Base-by-base conservation (phyloP, 2,329 filamentous ascomycete species). In the Monilinia vaccinii-corymbosi region DNA sequence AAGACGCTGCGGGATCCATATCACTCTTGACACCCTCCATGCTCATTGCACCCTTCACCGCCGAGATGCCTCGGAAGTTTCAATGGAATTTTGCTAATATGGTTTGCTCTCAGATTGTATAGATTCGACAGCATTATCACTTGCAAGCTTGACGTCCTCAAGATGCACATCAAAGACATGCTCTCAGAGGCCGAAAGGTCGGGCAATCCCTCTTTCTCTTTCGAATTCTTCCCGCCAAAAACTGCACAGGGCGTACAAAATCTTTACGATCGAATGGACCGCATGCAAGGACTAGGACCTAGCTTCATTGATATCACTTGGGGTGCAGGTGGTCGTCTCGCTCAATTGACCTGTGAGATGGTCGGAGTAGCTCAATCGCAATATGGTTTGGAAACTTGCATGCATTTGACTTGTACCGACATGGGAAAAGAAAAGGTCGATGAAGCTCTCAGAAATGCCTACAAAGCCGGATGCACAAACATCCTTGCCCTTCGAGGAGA, bases 201-300 rank as follows among this genome's bases (percentile, higher is more conserved):
- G 71, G 85, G 86, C 73, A 83, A 88, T 70, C 88, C 92, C 61
- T 94, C 91, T 72, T 97, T 97, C 80, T 99, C 94, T 62, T 99
- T 99, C 79, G 94, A 99, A 75, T 99, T 96, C 81, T 99, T 99
- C 77, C 94, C 94, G 56, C 94, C 94, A 44, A 99, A 99, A 79
- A 99, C 94, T 9, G 88, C 90, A 13, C 90, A 94, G 77, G 94
- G 94, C 81, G 93, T 99, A 14, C 94, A 99, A 78, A 99, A 99
- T 75, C 86, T 99, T 61, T 99, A 99, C 80, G 94, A 99, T 70
- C 90, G 94, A 68, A 97, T 99, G 89, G 94, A 99, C 76, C 91
- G 92, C 76, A 99, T 99, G 94, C 91, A 96, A 75, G 84, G 87
- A 70, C 84, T 95, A 65, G 94, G 91, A 1, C 94, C 93, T 65